These are phyloP conservation scores for Berberis vulgaris DNA, from an alignment of 164 flowering plant species.

Conservation along the genomic window DNA sequence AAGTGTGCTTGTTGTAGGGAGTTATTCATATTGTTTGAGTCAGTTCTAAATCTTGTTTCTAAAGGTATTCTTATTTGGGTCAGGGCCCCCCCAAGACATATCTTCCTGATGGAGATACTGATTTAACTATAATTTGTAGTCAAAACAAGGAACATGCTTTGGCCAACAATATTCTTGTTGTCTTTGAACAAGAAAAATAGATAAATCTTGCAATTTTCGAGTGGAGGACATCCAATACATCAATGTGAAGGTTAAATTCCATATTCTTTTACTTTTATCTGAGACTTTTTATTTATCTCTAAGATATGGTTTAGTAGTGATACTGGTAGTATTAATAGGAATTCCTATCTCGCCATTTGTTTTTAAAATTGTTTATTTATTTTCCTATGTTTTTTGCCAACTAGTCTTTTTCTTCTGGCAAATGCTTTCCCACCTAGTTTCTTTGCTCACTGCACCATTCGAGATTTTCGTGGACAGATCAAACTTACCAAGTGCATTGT, in stretches of 20 bases:
- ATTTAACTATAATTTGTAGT: constrained; percentile 59
- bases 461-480: constrained; percentile 34
- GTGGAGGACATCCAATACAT: constrained; percentile 75
- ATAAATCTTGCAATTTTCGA: constrained; percentile 39
- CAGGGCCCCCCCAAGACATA: constrained; percentile 82
- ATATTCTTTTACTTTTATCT: too few species aligned
- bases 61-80: constrained; percentile 80
- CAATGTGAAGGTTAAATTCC: constrained; percentile 57
- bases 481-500: constrained; percentile 69
- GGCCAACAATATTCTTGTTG: constrained; percentile 33
- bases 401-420: too few species aligned
- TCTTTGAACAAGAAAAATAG: constrained; percentile 55
- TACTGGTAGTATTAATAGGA: neutral
- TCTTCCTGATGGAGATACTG: constrained; percentile 96
- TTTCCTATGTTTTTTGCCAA: too few species aligned
- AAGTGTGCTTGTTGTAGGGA: too few species aligned
- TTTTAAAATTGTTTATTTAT: too few species aligned
- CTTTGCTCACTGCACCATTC: neutral
- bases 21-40: neutral
- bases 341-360: too few species aligned
- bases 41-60: neutral
- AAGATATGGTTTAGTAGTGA: too few species aligned
- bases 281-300: neutral
- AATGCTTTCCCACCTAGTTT: neutral
- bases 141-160: constrained; percentile 38